Conservation (phyloP, 2,329 filamentous ascomycete genomes). For the Colletotrichum sp. region DNA sequence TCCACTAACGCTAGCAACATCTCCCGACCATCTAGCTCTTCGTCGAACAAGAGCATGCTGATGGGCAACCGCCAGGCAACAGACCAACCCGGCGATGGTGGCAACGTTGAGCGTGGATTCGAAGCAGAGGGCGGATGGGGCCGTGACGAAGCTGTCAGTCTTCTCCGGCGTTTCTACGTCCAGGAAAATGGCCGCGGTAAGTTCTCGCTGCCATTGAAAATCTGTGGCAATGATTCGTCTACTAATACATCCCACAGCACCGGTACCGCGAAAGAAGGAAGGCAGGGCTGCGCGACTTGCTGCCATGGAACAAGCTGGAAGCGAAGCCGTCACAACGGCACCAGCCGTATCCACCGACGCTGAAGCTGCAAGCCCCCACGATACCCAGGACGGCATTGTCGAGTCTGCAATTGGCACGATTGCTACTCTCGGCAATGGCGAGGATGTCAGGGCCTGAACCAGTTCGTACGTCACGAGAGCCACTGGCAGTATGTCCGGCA, state of each 20-base stretch:
- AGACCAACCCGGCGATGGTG: conserved; percentile 56
- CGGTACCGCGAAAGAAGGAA: conserved; percentile 60
- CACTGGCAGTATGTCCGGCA: background rate
- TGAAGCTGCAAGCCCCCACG: background rate
- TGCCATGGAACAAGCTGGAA: conserved; percentile 39
- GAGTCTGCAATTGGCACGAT: background rate
- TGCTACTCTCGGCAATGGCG: background rate
- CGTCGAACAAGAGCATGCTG: background rate
- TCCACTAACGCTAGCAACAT: background rate
- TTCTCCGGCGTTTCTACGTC: conserved; percentile 93
- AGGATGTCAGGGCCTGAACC: background rate
- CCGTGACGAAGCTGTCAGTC: conserved; percentile 89
- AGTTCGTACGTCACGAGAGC: background rate
- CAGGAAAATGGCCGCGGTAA: conserved; percentile 94
- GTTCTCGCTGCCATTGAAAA: conserved; percentile 22
- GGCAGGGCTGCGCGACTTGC: conserved; percentile 58
- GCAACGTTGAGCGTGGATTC: conserved; percentile 78
- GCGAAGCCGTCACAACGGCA: background rate
- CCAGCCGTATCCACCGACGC: background rate
- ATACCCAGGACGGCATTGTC: background rate
- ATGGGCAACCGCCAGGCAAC: background rate
- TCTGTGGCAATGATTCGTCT: conserved; percentile 2
- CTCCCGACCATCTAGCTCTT: background rate
- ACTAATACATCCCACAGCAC: conserved; percentile 39
- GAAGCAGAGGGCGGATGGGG: conserved; percentile 87